A percentile compares a stretch with the other conserved stretches of the same genome.
phyloP scores from a whole-genome alignment of 208 protist genomes.

The Wallacemonas collosoma region DNA sequence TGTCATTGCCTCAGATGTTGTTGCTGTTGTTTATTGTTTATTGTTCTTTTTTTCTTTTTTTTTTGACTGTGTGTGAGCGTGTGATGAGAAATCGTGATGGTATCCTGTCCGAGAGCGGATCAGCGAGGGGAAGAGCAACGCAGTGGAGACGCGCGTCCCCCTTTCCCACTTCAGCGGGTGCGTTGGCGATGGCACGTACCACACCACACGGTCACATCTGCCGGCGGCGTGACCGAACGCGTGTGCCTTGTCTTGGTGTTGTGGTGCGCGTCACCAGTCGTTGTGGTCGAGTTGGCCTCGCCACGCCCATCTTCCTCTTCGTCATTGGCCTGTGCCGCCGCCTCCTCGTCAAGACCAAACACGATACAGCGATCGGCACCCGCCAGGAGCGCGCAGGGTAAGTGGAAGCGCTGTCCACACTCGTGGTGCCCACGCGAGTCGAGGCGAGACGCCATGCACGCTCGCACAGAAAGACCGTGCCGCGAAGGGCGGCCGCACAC shows the following conservation, averaged over 20 bases:
- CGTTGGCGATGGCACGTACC: slow-evolving; percentile 36
- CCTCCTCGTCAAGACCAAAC: slow-evolving; percentile 41
- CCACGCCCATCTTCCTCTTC: slow-evolving; percentile 5
- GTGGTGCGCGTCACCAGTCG: too few relatives aligned
- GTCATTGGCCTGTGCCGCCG: neutral
- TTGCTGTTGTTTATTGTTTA: too few relatives aligned
- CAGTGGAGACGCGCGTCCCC: neutral
- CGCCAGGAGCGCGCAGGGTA: slow-evolving; percentile 74
- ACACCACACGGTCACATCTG: slow-evolving; percentile 56
- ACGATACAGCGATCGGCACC: slow-evolving; percentile 55
- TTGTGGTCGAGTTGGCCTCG: too few relatives aligned
- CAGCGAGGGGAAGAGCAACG: neutral
- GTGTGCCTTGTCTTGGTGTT: too few relatives aligned
- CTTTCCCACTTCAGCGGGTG: neutral
- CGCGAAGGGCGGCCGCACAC: slow-evolving; percentile 8
- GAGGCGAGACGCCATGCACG: slow-evolving; percentile 3
- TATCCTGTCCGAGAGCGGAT: neutral
- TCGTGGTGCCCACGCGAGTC: neutral
- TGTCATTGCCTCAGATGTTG: neutral
- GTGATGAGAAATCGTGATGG: too few relatives aligned
- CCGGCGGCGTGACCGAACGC: neutral
- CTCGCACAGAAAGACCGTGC: neutral
- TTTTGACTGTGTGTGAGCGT: neutral
- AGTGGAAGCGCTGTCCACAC: slow-evolving; percentile 54
- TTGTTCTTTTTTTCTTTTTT: slow-evolving; percentile 12